Evolutionary conservation across 495 filamentous ascomycete genomes (phyloP).

Genomic region (Podospora comata): DNA sequence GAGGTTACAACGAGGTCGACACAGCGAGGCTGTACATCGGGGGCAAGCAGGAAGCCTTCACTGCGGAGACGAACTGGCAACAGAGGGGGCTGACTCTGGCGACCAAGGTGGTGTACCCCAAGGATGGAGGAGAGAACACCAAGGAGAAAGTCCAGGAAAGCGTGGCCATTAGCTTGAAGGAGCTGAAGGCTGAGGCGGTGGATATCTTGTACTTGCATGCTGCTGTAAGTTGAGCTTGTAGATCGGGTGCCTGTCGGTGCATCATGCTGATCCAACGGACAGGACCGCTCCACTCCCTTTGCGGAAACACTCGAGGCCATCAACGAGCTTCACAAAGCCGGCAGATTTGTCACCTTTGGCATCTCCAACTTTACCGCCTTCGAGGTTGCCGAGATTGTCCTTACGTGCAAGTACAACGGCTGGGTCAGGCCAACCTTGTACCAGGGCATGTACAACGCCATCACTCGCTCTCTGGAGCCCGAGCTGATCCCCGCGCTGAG

Average conservation of each 20-base stretch:
- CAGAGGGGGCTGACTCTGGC: constrained; percentile 78
- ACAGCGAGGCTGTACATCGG: constrained; percentile 73
- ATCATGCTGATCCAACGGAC: neutral
- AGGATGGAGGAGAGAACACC: constrained; percentile 55
- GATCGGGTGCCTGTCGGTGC: too few species aligned
- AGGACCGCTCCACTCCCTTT: constrained; percentile 72
- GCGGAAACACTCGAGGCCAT: constrained; percentile 73
- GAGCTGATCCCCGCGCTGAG: constrained; percentile 77
- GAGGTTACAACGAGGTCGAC: constrained; percentile 76
- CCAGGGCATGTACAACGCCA: constrained; percentile 66
- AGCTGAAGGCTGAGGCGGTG: constrained; percentile 70
- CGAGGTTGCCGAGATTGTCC: constrained; percentile 85
- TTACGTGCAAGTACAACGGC: constrained; percentile 73
- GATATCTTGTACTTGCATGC: constrained; percentile 92
- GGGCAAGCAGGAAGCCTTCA: constrained; percentile 79
- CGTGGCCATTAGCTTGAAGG: constrained; percentile 62
- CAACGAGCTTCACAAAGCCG: constrained; percentile 78
- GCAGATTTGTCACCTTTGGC: constrained; percentile 81
- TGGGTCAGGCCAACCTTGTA: constrained; percentile 71
- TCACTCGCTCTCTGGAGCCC: constrained; percentile 72
- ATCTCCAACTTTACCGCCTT: constrained; percentile 84
- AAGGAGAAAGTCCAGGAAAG: constrained; percentile 58
- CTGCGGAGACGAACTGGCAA: constrained; percentile 71
- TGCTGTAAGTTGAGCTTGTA: constrained; percentile 35
- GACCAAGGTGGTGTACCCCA: constrained; percentile 76